Evolutionary conservation across 176 grass and related monocot species (phyloP), one percentile per base, ranked within the genome.

Genomic region (Oropetium thomaeum): DNA sequence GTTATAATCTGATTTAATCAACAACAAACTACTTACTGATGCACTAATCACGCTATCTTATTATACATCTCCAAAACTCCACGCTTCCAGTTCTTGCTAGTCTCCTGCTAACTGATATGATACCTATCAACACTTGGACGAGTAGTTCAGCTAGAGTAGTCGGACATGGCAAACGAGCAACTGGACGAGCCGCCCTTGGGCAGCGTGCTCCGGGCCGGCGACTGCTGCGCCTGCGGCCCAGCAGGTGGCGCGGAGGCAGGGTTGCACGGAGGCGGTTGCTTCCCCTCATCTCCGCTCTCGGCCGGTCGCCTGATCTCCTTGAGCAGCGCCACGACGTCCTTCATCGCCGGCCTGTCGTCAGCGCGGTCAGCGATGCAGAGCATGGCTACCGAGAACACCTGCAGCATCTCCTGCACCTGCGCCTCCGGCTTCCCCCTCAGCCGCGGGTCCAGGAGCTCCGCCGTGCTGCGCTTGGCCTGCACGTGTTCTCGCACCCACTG

Each of bases 151-250:
- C 79, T 69, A 1, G 95, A 99, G 72, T 92, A 92, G 55, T 99
- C 86, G 13, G 88, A 97, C 94, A 97, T 85, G 57, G 86, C 94
- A 42, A 97, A 97, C 7, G 94, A 92, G 74, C 88, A 93, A 75
- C 78, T 91, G 8, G 86, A 92, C 40, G 94, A 93, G 6, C 79
- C 90, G 12, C 79, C 94, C 40, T 81, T 84, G 14, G 83, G 65
- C 57, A 65, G 37, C 44, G 71, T 7, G 38, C 43, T 87, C 37
- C 70, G 48, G 8, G 38, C 76, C 8, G 82, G 85, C 26, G 85
- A 77, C 3, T 76, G 71, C 55, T 44, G 73, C 59, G 27, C 61
- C 54, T 51, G 68, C 54, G 32, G 72, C 53, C 11, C 66, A 6
- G 5, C 57, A 38, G 38, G 32, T 31, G 62, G 39, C 48, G 17